phyloP scores from a whole-genome alignment of 495 filamentous ascomycete genomes.

The Neurospora tetrasperma region DNA sequence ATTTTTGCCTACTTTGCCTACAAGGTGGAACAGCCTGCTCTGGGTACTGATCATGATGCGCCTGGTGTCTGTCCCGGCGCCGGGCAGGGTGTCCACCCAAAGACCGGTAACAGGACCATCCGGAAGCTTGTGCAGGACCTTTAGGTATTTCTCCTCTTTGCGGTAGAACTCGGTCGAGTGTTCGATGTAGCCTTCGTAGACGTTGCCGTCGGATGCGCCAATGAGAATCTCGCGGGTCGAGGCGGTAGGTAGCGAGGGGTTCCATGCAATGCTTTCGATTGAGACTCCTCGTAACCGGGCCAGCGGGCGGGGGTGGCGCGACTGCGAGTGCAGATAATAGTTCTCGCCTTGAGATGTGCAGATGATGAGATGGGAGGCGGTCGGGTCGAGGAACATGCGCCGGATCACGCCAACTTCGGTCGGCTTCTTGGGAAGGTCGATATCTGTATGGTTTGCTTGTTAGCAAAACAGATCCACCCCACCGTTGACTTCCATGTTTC shows the following conservation, averaged over 20 bases:
- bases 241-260: conserved; percentile 87
- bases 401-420: conserved; percentile 85
- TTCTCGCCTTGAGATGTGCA: conserved; percentile 88
- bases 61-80: conserved; percentile 51
- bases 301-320: conserved; percentile 71
- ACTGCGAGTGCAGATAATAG: conserved; percentile 95
- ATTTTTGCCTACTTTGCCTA: conserved; percentile 65
- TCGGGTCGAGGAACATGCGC: conserved; percentile 93
- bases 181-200: conserved; percentile 95
- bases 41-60: conserved; percentile 70
- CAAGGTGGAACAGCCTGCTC: conserved; percentile 62
- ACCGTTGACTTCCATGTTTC: conserved; percentile 2
- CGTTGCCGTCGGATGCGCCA: conserved; percentile 80
- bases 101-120: conserved; percentile 75
- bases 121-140: conserved; percentile 62
- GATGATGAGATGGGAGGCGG: conserved; percentile 87
- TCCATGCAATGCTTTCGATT: conserved; percentile 90
- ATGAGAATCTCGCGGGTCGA: conserved; percentile 93
- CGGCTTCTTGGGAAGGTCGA: conserved; percentile 89
- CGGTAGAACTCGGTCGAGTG: conserved; percentile 87
- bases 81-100: conserved; percentile 62
- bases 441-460: conserved; percentile 48
- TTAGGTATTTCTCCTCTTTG: conserved; percentile 86
- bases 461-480: not conserved
- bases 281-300: conserved; percentile 73